phyloP scores from a whole-genome alignment of 2,329 filamentous ascomycete species.

The Trichoderma gracile region DNA sequence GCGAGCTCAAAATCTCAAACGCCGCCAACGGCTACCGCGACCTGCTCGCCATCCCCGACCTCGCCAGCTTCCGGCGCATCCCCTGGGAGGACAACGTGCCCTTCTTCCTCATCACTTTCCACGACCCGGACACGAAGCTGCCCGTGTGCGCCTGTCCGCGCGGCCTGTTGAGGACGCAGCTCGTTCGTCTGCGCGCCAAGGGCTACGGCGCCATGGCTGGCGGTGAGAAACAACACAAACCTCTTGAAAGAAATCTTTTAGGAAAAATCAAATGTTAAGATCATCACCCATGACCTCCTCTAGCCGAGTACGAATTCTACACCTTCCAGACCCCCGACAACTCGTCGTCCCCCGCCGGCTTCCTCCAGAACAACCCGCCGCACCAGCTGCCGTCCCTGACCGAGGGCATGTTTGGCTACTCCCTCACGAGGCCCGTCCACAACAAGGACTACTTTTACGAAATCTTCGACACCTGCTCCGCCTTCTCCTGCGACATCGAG shows the following conservation, averaged over 20 bases:
- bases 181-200: slow-evolving; percentile 64
- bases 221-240: slow-evolving; percentile 55
- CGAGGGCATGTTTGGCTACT: slow-evolving; percentile 96
- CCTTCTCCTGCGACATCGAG: slow-evolving; percentile 80
- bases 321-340: slow-evolving; percentile 73
- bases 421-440: slow-evolving; percentile 79
- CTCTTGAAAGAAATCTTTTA: background rate
- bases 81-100: slow-evolving; percentile 88
- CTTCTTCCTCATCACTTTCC: slow-evolving; percentile 82
- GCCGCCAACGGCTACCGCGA: slow-evolving; percentile 88
- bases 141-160: slow-evolving; percentile 78
- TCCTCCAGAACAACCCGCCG: slow-evolving; percentile 71
- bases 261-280: background rate
- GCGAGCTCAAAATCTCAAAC: slow-evolving; percentile 83
- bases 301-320: slow-evolving; percentile 95
- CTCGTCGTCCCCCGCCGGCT: slow-evolving; percentile 68
- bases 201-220: slow-evolving; percentile 88
- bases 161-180: slow-evolving; percentile 67
- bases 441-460: slow-evolving; percentile 93
- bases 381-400: slow-evolving; percentile 76
- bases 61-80: slow-evolving; percentile 76
- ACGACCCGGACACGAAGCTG: slow-evolving; percentile 72
- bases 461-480: slow-evolving; percentile 75
- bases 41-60: slow-evolving; percentile 77
- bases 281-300: background rate